These are phyloP conservation scores for Trichoderma sp. DNA, from an alignment of 2,329 filamentous ascomycete species.

Conservation along the genomic window DNA sequence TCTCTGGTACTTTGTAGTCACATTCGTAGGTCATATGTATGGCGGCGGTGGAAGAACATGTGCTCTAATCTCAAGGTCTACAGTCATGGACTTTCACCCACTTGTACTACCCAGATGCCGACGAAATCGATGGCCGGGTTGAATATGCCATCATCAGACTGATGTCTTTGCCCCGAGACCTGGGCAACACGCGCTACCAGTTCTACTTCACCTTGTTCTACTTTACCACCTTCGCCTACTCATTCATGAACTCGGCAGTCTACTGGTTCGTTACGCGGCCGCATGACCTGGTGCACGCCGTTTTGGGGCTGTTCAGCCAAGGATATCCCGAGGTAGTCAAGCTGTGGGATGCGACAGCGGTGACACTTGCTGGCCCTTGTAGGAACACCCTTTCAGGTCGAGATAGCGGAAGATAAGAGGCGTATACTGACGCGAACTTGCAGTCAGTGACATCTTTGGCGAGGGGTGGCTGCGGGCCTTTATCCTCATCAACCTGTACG, in stretches of 20 bases:
- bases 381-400: background rate
- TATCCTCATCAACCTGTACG: slow-evolving; percentile 51
- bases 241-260: slow-evolving; percentile 53
- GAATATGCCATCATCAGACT: slow-evolving; percentile 44
- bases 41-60: background rate
- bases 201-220: slow-evolving; percentile 57
- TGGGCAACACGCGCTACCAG: slow-evolving; percentile 46
- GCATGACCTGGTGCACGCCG: slow-evolving; percentile 32
- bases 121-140: slow-evolving; percentile 42
- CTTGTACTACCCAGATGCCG: slow-evolving; percentile 50
- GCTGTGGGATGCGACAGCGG: background rate
- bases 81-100: slow-evolving; percentile 58
- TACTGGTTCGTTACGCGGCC: slow-evolving; percentile 51
- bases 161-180: slow-evolving; percentile 51
- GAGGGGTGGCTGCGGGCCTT: slow-evolving; percentile 53
- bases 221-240: slow-evolving; percentile 49
- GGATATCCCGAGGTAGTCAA: background rate
- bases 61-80: slow-evolving; percentile 1
- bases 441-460: slow-evolving; percentile 53
- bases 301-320: background rate
- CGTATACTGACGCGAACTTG: slow-evolving; percentile 30
- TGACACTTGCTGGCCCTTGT: slow-evolving; percentile 24
- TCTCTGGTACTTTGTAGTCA: slow-evolving; percentile 50
- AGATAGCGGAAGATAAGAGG: background rate
- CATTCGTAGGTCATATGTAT: slow-evolving; percentile 47